Evolutionary conservation across 2,329 filamentous ascomycete species (phyloP).

Genomic region (Hypomyces perniciosus): DNA sequence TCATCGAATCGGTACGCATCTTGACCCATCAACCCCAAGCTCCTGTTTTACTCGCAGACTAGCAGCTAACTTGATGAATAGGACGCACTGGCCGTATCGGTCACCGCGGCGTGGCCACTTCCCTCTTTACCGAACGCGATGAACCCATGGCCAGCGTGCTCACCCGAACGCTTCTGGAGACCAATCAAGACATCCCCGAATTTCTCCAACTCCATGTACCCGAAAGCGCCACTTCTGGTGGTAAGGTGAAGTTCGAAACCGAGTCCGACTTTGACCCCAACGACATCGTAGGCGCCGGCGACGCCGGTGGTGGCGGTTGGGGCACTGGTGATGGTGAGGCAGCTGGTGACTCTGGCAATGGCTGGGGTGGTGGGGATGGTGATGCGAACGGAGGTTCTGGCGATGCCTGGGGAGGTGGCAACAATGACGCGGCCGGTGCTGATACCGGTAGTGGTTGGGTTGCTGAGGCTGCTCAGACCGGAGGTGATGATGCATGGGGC

Average conservation of each 20-base stretch:
- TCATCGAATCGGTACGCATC: slow-evolving; percentile 76
- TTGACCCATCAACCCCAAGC: background rate
- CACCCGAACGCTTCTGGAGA: slow-evolving; percentile 77
- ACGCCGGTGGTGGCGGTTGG: slow-evolving; percentile 15
- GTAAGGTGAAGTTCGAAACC: slow-evolving; percentile 49
- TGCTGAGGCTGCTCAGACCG: background rate
- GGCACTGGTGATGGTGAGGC: slow-evolving; percentile 1
- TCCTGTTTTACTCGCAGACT: background rate
- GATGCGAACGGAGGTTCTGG: slow-evolving; percentile 1
- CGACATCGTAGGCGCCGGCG: slow-evolving; percentile 24
- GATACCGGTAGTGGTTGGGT: slow-evolving; percentile 1
- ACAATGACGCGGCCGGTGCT: background rate
- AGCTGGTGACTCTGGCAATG: slow-evolving; percentile 3
- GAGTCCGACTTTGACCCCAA: slow-evolving; percentile 47
- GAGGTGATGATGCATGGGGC: slow-evolving; percentile 11
- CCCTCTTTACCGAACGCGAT: slow-evolving; percentile 79
- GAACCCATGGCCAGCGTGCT: slow-evolving; percentile 66
- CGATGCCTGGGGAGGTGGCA: slow-evolving; percentile 12
- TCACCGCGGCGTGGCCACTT: slow-evolving; percentile 76
- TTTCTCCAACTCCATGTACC: slow-evolving; percentile 66
- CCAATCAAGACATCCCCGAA: slow-evolving; percentile 70
- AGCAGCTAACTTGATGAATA: slow-evolving; percentile 25
- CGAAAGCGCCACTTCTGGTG: slow-evolving; percentile 38
- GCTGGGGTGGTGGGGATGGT: slow-evolving; percentile 9
- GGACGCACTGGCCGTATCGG: slow-evolving; percentile 93